Conservation (phyloP, 306 rosid genomes). For the Inga leiocalycina region DNA sequence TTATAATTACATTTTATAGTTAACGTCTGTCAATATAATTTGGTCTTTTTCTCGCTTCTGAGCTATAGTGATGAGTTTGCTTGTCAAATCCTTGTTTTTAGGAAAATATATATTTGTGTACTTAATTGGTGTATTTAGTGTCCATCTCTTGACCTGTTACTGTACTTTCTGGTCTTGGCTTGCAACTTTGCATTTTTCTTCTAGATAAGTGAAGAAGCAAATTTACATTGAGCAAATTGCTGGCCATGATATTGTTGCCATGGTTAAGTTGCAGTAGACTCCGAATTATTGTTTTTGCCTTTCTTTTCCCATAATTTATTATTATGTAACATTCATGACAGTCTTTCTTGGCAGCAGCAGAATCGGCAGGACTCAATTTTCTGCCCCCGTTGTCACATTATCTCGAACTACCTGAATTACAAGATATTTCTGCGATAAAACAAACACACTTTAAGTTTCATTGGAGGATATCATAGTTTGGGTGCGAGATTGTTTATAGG, state of each 20-base stretch:
- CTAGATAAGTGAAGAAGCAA: background rate
- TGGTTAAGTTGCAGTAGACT: slow-evolving; percentile 6
- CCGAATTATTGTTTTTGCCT: background rate
- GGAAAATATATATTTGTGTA: background rate
- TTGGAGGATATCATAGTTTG: slow-evolving; percentile 26
- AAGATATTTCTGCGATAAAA: slow-evolving; percentile 7
- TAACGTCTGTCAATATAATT: slow-evolving; percentile 4
- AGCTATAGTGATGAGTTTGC: background rate
- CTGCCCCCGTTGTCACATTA: slow-evolving; percentile 25
- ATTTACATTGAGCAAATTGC: slow-evolving; percentile 7
- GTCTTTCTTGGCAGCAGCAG: slow-evolving; percentile 24
- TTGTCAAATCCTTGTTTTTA: background rate
- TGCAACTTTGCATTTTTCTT: background rate
- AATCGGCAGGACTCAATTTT: slow-evolving; percentile 35
- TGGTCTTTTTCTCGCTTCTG: background rate
- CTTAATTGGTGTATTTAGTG: slow-evolving; percentile 1
- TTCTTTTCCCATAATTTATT: background rate
- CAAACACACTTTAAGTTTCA: slow-evolving; percentile 29
- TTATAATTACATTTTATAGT: slow-evolving; percentile 5
- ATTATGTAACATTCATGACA: background rate
- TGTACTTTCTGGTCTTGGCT: background rate
- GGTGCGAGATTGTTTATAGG: slow-evolving; percentile 27
- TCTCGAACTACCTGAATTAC: slow-evolving; percentile 27
- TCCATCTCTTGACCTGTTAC: background rate
- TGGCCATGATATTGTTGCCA: background rate